These are phyloP conservation scores for Protomyces macrosporus DNA, from an alignment of 1,139 yeast species.

Conservation along the genomic window DNA sequence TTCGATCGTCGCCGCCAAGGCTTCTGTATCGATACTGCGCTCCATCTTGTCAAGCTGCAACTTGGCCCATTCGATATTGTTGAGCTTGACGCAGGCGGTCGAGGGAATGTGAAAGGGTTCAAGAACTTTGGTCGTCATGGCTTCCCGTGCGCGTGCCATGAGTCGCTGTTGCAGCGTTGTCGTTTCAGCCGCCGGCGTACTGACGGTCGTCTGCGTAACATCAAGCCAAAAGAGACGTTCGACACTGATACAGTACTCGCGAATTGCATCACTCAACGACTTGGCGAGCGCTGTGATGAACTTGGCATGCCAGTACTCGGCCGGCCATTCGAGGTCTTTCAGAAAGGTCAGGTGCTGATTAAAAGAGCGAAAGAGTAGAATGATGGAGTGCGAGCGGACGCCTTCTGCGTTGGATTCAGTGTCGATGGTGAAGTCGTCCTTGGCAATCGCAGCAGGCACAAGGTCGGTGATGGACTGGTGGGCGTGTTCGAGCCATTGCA, in stretches of 20 bases:
- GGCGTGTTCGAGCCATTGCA: conserved; percentile 54
- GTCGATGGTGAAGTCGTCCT: conserved; percentile 43
- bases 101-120: conserved; percentile 56
- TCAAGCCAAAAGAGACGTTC: conserved; percentile 50
- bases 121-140: conserved; percentile 43
- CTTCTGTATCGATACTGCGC: conserved; percentile 56
- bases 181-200: conserved; percentile 32
- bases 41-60: conserved; percentile 57
- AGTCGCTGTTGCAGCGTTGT: conserved; percentile 39
- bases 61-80: conserved; percentile 62
- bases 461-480: conserved; percentile 48
- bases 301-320: conserved; percentile 56
- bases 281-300: conserved; percentile 56
- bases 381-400: conserved; percentile 44
- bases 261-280: conserved; percentile 57
- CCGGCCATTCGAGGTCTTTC: conserved; percentile 56
- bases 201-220: conserved; percentile 31
- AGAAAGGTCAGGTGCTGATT: conserved; percentile 54
- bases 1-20: conserved; percentile 48
- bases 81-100: conserved; percentile 65
- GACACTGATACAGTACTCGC: conserved; percentile 49
- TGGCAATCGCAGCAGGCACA: conserved; percentile 56
- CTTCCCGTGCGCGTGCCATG: conserved; percentile 44
- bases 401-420: conserved; percentile 33
- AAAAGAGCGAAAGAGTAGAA: conserved; percentile 62